Conservation (phyloP, 768 basidiomycete species). For the Pulveroboletus sp. region DNA sequence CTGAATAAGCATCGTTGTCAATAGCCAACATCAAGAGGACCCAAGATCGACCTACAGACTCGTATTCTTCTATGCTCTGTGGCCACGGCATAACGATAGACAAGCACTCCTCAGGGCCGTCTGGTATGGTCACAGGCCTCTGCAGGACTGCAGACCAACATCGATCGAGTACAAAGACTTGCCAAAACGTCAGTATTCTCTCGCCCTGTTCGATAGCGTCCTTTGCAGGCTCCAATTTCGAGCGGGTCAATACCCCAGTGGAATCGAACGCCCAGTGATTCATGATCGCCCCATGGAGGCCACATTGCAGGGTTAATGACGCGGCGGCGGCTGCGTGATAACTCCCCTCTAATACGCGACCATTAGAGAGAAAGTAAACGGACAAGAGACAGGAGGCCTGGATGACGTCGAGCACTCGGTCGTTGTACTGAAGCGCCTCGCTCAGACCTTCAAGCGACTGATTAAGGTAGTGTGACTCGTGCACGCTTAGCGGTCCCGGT, state of each 20-base stretch:
- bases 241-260: constrained; percentile 31
- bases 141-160: constrained; percentile 76
- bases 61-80: constrained; percentile 66
- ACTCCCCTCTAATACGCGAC: constrained; percentile 71
- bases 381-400: constrained; percentile 75
- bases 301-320: constrained; percentile 67
- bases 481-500: constrained; percentile 61
- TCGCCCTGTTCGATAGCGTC: constrained; percentile 62
- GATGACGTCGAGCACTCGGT: constrained; percentile 63
- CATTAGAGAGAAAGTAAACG: constrained; percentile 71
- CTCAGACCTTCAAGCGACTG: constrained; percentile 59
- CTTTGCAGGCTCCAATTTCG: constrained; percentile 54
- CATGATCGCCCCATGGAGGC: constrained; percentile 49
- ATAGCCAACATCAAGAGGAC: constrained; percentile 4
- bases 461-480: constrained; percentile 68
- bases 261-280: constrained; percentile 32
- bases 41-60: constrained; percentile 45
- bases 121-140: constrained; percentile 61
- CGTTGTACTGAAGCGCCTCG: constrained; percentile 54
- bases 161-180: constrained; percentile 74
- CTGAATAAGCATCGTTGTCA: constrained; percentile 35
- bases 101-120: constrained; percentile 51
- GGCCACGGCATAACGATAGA: constrained; percentile 76
- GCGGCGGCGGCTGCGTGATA: constrained; percentile 75
- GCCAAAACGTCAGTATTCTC: constrained; percentile 76